These are phyloP conservation scores for Vaccinium myrtillus DNA, from an alignment of 148 eudicot genomes.

Conservation along the genomic window DNA sequence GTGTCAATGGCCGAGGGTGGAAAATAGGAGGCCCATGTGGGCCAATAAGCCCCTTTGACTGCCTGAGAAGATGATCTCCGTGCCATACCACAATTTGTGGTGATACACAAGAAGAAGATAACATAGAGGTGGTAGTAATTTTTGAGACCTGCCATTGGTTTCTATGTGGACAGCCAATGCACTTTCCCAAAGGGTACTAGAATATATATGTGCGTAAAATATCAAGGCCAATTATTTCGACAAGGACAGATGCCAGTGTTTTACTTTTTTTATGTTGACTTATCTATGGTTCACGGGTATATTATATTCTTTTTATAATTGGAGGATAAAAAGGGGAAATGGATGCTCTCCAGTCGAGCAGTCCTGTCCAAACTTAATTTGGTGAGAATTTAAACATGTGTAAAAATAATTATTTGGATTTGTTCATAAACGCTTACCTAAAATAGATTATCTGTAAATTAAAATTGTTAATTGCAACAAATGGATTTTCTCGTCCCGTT, in stretches of 20 bases:
- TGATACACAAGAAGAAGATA: not conserved
- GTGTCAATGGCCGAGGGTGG: slow-evolving; percentile 41
- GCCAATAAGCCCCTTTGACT: slow-evolving; percentile 45
- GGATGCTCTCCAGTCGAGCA: not conserved
- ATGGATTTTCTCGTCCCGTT: too few species aligned
- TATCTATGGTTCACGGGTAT: not conserved
- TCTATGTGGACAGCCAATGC: not conserved
- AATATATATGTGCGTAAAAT: not conserved
- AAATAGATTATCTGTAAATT: not conserved
- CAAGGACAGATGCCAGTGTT: not conserved
- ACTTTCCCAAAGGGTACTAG: not conserved
- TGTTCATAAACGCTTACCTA: too few species aligned
- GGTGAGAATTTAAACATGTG: too few species aligned
- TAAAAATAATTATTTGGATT: not conserved
- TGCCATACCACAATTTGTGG: not conserved
- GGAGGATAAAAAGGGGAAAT: not conserved
- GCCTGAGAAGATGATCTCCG: not conserved
- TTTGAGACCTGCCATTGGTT: not conserved
- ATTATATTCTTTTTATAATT: not conserved
- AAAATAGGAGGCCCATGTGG: slow-evolving; percentile 26
- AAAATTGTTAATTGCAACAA: not conserved
- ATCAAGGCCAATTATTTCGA: not conserved
- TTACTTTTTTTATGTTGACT: not conserved
- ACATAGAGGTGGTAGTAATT: not conserved
- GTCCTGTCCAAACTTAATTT: too few species aligned